Conservation (phyloP, 2,329 filamentous ascomycete species). For the Daldinia eschscholtzii region DNA sequence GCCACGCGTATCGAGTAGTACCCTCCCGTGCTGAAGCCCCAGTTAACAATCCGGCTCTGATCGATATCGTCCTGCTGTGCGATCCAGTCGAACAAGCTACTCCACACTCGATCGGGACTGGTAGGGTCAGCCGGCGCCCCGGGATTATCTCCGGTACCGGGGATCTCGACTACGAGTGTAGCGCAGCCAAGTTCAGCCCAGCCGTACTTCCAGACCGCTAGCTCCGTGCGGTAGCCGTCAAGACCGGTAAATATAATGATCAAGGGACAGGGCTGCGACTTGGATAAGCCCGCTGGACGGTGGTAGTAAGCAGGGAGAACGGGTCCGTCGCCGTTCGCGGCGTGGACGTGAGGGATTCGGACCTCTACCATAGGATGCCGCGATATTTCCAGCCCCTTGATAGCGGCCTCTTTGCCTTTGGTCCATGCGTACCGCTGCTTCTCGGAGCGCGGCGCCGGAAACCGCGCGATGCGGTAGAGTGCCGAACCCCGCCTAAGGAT, state of each 20-base stretch:
- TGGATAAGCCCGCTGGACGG: constrained; percentile 44
- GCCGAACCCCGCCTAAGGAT: constrained; percentile 50
- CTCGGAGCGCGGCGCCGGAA: constrained; percentile 52
- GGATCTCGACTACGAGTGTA: constrained; percentile 66
- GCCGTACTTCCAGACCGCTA: constrained; percentile 53
- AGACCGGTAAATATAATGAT: constrained; percentile 50
- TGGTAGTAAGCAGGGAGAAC: constrained; percentile 50
- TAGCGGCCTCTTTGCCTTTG: constrained; percentile 49
- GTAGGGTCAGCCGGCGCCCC: constrained; percentile 59
- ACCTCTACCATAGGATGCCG: constrained; percentile 49
- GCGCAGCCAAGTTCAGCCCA: constrained; percentile 60
- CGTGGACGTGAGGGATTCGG: constrained; percentile 49
- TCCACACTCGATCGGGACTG: constrained; percentile 66
- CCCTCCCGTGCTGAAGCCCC: constrained; percentile 70
- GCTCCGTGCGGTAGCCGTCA: constrained; percentile 52
- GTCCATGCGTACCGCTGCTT: constrained; percentile 50
- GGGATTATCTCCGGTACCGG: constrained; percentile 69
- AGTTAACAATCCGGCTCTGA: constrained; percentile 61
- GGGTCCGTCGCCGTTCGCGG: constrained; percentile 43
- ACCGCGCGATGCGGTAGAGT: constrained; percentile 54
- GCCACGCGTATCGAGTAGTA: constrained; percentile 70
- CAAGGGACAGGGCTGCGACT: constrained; percentile 42
- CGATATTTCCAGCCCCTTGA: constrained; percentile 49
- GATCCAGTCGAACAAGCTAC: constrained; percentile 67
- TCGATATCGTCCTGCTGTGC: constrained; percentile 61